Base-by-base conservation (phyloP, 306 rosid species). In the Lathyrus sativus region DNA sequence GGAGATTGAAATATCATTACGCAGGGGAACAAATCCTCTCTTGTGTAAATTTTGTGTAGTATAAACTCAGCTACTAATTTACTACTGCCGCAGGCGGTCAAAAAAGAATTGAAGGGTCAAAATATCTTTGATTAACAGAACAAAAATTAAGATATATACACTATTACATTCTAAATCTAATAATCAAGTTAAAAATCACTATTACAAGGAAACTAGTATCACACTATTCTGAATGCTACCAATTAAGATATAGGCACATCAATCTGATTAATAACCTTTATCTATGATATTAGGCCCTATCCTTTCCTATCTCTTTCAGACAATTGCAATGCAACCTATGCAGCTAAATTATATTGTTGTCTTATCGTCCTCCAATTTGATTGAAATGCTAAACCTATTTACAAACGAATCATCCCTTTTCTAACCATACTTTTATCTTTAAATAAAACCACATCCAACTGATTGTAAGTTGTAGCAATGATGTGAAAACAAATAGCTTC, bases 361-460 rank as follows among this genome's bases (percentile, higher is more conserved):
- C 31, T 6, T 26, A 56, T 56, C 41, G 13, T 56, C 49, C 65
- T 59, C 44, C 31, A 24, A 0, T 3, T 11, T 68, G 79, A 74
- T 79, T 60, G 69, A 79, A 74, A 58, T 56, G 7, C 67, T 7
- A 12, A 63, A 74, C 76, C 79, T 38, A 62, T 24, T 35, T 35
- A 35, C 72, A 62, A 42, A 24, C 10, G 5, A 70, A 26, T 74
- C 48, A 2, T 26, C 73, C 49, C 68, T 44, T 68, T 46, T 46
- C 56, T 18, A 73, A 17, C 43, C 37, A 31, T 59, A 43, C 43
- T 31, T 29, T 38, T 31, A 41, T 53, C 41, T 56, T 22, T 28
- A 56, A 18, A 28, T 53, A 53, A 53, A 53, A 53, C 10, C 58
- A 15, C 73, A 57, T 58, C 81, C 58, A 48, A 45, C 74, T 59